phyloP scores from a whole-genome alignment of 768 basidiomycete species.

The Termitomyces sp. region DNA sequence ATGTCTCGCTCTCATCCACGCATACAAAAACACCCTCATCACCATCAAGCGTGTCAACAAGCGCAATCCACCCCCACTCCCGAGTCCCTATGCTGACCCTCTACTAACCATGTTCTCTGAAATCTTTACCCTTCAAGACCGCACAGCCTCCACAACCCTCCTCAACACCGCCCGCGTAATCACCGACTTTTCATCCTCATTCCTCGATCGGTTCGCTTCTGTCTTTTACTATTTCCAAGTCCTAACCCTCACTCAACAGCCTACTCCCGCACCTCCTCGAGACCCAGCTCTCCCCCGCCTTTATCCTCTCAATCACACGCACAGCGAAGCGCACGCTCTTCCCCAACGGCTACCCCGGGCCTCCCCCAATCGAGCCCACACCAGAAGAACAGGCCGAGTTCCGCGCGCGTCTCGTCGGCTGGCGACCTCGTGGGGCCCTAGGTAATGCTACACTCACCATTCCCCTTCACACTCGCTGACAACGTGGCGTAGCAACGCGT shows the following conservation, averaged over 20 bases:
- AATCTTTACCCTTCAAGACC: constrained; percentile 44
- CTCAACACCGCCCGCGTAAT: constrained; percentile 45
- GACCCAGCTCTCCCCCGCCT: constrained; percentile 44
- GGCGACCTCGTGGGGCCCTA: constrained; percentile 31
- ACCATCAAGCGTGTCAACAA: too few relatives aligned
- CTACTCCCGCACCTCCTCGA: constrained; percentile 69
- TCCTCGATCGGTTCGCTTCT: constrained; percentile 53
- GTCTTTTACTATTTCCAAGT: background rate
- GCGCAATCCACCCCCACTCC: too few relatives aligned
- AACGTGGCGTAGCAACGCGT: constrained; percentile 26
- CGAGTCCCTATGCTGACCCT: constrained; percentile 38
- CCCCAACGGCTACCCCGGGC: constrained; percentile 85
- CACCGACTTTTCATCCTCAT: constrained; percentile 43
- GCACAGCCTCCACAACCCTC: constrained; percentile 45
- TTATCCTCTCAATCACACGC: constrained; percentile 51
- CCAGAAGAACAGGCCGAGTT: constrained; percentile 69
- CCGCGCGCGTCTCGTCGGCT: constrained; percentile 38
- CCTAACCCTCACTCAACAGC: constrained; percentile 27
- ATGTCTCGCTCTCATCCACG: too few relatives aligned
- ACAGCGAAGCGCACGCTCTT: constrained; percentile 71
- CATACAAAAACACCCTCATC: too few relatives aligned
- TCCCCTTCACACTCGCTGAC: background rate
- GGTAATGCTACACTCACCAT: constrained; percentile 23
- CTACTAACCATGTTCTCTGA: constrained; percentile 45
- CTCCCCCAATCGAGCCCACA: constrained; percentile 69